phyloP scores from a whole-genome alignment of 2,329 filamentous ascomycete genomes.

The Fusarium begoniae region DNA sequence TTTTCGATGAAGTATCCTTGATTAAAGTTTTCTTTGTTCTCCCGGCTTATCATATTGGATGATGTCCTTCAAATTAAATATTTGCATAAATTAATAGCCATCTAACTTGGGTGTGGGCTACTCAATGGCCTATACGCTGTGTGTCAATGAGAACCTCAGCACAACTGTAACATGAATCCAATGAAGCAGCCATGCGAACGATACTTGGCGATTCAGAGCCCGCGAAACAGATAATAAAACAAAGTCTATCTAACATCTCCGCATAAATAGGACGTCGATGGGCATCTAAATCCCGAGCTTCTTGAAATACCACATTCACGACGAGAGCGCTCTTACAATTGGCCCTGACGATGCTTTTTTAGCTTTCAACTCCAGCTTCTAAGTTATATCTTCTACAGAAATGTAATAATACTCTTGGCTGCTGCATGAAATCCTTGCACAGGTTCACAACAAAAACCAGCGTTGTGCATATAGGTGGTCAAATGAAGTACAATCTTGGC shows the following conservation, averaged over 20 bases:
- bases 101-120: not conserved
- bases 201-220: not conserved
- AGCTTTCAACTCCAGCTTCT: not conserved
- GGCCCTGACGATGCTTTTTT: not conserved
- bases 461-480: not conserved
- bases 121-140: not conserved
- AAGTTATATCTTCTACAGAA: not conserved
- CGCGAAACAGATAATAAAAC: too few relatives aligned
- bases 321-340: not conserved
- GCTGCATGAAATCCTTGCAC: not conserved
- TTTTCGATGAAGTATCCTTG: not conserved
- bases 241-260: not conserved
- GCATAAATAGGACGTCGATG: not conserved
- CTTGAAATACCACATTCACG: not conserved
- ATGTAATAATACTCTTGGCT: not conserved
- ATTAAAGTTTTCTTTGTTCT: not conserved
- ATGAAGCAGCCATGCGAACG: not conserved
- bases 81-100: not conserved
- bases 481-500: not conserved
- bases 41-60: not conserved
- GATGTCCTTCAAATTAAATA: not conserved
- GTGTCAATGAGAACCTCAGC: not conserved
- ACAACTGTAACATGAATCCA: not conserved
- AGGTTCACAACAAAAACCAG: not conserved
- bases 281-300: not conserved